Evolutionary conservation across 2,329 filamentous ascomycete genomes (phyloP), one percentile per base, ranked within the genome.

Genomic region (Colletotrichum sp.): DNA sequence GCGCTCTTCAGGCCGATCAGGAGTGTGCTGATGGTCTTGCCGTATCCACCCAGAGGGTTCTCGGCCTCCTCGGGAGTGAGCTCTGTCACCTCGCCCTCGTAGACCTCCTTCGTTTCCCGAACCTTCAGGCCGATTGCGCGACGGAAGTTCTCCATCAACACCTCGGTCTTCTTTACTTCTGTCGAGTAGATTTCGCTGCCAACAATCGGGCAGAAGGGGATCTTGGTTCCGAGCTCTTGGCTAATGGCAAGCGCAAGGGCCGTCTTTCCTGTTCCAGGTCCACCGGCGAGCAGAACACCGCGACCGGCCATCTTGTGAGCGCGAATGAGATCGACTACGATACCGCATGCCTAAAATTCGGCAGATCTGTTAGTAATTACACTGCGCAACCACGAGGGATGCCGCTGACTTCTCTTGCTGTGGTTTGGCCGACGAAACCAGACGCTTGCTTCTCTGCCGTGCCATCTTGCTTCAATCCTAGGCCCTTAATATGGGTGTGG

Each of bases 131-230:
- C 97, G 85, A 99, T 99, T 75, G 97, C 97, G 83, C 97, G 91
- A 84, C 97, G 92, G 86, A 99, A 99, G 88, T 98, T 98, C 90
- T 99, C 97, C 97, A 98, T 98, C 83, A 99, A 88, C 79, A 98
- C 94, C 86, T 99, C 97, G 66, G 97, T 99, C 92, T 99, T 99
- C 92, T 99, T 99, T 78, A 99, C 96, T 86, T 99, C 97, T 61
- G 96, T 94, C 80, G 95, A 98, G 88, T 98, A 99, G 81, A 99
- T 94, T 86, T 99, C 97, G 88, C 96, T 98, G 80, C 96, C 97
- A 69, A 98, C 97, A 83, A 99, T 98, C 52, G 96, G 96, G 85
- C 97, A 98, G 85, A 99, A 99, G 8, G 97, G 97, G 73, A 99
- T 98, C 88, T 98, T 98, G 66, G 96, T 98, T 80, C 97, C 97